Evolutionary conservation across 2,329 filamentous ascomycete genomes (phyloP), one percentile per base, ranked within the genome.

Genomic region (Pyrenophora seminiperda): DNA sequence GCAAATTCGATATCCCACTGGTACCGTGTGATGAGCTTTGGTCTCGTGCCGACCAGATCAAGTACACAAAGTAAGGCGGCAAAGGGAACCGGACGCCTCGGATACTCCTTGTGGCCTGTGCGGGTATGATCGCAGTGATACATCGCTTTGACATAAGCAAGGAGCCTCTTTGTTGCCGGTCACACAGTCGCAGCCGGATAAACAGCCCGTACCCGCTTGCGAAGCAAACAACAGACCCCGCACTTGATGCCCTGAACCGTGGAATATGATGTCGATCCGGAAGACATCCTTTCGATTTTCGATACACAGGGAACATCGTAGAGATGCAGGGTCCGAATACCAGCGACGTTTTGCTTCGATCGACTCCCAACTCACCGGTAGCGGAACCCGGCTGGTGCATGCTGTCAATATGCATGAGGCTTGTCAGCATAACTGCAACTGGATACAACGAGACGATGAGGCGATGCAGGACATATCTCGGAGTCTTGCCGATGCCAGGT

Each of bases 161-260:
- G 34, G 39, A 36, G 11, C 31, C 17, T 42, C 22, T n/a, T 34
- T 24, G 42, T 53, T 18, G 38, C 22, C 15, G 29, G 50, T 54
- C 41, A 19, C 24, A 50, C 46, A 18, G 19, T 42, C 7, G 13
- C 36, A 20, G 33, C 15, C 34, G 40, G 34, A 32, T n/a, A 36
- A 41, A 31, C 24, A 30, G 40, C 42, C 30, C 17, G 19, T 20
- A 50, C 43, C 47, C 54, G 50, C 27, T 33, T 22, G 37, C 17
- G 34, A 43, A 53, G 31, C 48, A 41, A 27, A 54, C n/a, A 31
- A 17, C 22, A 38, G 15, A 19, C 32, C 39, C 24, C 36, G 42
- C 39, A 37, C 34, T 29, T 36, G 27, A 45, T 45, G 32, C 22
- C 43, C 32, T 39, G 38, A 43, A 24, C 38, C 33, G 33, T 19